Base-by-base conservation (phyloP, 2,329 filamentous ascomycete genomes). In the Emericellopsis atlantica region DNA sequence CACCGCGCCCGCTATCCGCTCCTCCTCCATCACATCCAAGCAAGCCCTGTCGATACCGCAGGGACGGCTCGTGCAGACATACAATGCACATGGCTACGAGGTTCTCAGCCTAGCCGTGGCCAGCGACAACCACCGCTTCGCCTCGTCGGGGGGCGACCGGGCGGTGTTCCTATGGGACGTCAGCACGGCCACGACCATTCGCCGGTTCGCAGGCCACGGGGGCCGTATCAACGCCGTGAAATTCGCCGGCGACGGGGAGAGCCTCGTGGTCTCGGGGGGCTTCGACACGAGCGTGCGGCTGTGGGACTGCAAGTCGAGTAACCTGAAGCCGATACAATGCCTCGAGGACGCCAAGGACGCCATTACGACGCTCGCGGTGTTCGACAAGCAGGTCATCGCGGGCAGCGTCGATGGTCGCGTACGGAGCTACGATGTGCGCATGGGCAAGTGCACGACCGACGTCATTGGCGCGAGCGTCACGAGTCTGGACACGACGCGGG, bases 101-200 rank as follows among this genome's bases (percentile, higher is more conserved):
- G 83, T 98, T 7, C 79, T 95, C 45, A 84, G 85, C 49, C 70
- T 98, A 32, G 70, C 75, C 40, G 82, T 95, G 39, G 66, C 76
- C 7, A 55, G 66, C 21, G 81, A 87, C 64, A 98, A 98, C 61
- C 75, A 86, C 48, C 78, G 78, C 35, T 95, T 98, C 59, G 81
- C 80, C 9, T 89, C 81, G n/a, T 76, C 78, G 1, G 92, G 92
- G 49, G 92, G 92, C 44, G 92, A 98, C 65, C 84, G 90, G 51
- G 72, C 76, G 45, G 87, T 95, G 0, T 95, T 95, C 56, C 70
- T 95, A 5, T 96, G 92, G 92, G 92, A 98, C 60, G 92, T 96
- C 0, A 71, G 81, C 37, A 83, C 80, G 3, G 87, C 84, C 15
- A 71, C 76, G 50, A 95, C 90, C 4, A 65, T 84, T 22, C 74